Percentiles rank a stretch among this genome's conserved stretches.
Conservation (phyloP, 2,329 filamentous ascomycete species). For the Aspergillus sp. region DNA sequence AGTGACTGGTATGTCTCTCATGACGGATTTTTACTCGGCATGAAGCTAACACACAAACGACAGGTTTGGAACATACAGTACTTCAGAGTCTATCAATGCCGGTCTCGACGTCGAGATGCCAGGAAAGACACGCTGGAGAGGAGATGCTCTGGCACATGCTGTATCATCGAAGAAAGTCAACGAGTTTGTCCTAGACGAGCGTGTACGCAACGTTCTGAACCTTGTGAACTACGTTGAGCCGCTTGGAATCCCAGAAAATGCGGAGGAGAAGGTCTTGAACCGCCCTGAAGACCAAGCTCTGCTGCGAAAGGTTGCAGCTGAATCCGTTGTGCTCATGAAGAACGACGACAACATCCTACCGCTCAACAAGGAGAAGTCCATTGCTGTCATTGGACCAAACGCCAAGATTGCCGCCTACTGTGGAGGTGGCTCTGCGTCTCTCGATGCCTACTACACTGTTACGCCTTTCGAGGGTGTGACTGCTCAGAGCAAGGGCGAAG, state of each 20-base stretch:
- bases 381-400: constrained; percentile 57
- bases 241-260: constrained; percentile 56
- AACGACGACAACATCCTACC: constrained; percentile 67
- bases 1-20: constrained; percentile 42
- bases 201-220: constrained; percentile 58
- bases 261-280: constrained; percentile 55
- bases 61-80: constrained; percentile 49
- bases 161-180: constrained; percentile 58
- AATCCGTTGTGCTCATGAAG: constrained; percentile 72
- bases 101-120: constrained; percentile 51
- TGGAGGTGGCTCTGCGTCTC: constrained; percentile 65
- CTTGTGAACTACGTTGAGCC: constrained; percentile 59
- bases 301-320: constrained; percentile 64
- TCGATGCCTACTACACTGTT: constrained; percentile 47
- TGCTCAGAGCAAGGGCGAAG: constrained; percentile 34
- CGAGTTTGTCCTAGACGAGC: constrained; percentile 56
- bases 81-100: constrained; percentile 45
- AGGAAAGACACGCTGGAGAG: constrained; percentile 46
- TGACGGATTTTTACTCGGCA: not conserved
- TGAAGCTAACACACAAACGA: not conserved
- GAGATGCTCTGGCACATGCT: constrained; percentile 40
- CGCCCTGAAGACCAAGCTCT: constrained; percentile 63
- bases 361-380: constrained; percentile 45
- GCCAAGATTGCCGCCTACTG: constrained; percentile 50
- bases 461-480: constrained; percentile 47